A percentile compares a stretch with the other conserved stretches of the same genome.
phyloP scores from a whole-genome alignment of 2,329 filamentous ascomycete genomes.

The Blastomyces parvus region DNA sequence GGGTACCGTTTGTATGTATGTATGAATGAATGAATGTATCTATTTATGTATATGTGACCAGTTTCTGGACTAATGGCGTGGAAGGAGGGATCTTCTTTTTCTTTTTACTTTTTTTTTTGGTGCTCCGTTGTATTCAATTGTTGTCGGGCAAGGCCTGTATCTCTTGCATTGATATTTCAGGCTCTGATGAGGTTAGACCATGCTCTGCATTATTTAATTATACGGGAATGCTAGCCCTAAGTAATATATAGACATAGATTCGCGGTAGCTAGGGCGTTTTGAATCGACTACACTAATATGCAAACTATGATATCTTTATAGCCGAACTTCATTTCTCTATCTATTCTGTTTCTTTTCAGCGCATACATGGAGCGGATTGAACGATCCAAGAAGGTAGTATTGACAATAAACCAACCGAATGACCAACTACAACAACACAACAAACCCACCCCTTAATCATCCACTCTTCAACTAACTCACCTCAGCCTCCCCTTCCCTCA shows the following conservation, averaged over 20 bases:
- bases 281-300: no score
- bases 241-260: background rate
- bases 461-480: conserved; percentile 12
- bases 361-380: no score
- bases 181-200: background rate
- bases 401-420: no score
- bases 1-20: background rate
- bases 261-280: no score
- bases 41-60: background rate
- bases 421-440: no score
- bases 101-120: background rate
- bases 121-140: background rate
- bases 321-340: no score
- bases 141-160: background rate
- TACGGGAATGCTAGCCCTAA: background rate
- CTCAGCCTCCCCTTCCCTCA: conserved; percentile 41
- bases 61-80: background rate
- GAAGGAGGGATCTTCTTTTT: background rate
- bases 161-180: background rate
- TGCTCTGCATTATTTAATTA: background rate
- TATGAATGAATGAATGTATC: background rate
- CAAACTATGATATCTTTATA: no score
- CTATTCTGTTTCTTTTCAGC: background rate
- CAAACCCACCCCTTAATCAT: background rate
- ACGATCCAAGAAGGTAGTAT: conserved; percentile 3